Evolutionary conservation across 345 rosid species (phyloP), one percentile per base, ranked within the genome.

Genomic region (Bruguiera gymnorhiza): DNA sequence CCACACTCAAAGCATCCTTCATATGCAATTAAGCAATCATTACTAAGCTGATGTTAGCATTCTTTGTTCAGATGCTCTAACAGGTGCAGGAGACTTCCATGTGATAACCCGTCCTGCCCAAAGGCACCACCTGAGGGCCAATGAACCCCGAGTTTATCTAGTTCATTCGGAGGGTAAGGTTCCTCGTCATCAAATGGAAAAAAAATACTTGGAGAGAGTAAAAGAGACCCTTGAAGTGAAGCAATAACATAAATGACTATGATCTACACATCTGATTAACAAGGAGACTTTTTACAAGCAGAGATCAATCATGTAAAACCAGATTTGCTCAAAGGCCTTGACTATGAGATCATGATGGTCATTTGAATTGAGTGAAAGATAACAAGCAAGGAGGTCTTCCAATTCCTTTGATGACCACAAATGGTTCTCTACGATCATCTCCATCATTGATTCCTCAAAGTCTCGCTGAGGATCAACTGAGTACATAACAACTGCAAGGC

Each of bases 361-460:
- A 60, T 86, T 82, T 15, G 97, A 83, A 78, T 94, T 94, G 36
- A 94, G 75, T 27, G 87, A 79, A 16, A 94, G 93, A 61, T 88
- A 94, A 48, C 97, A 94, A 32, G 96, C 93, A 11, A 94, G 91
- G 60, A 91, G 86, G 60, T 94, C 98, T 63, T 91, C 97, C 71
- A 94, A 83, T 24, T 91, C 96, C 79, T 87, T 86, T 0, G 93
- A 80, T 26, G 74, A 77, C 67, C 80, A 82, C 70, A 94, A 83
- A 63, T 89, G 86, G 78, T 89, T 88, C 82, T 86, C 95, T 27
- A 71, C 71, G 6, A 94, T 94, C 98, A 94, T 94, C 84, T 94
- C 98, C 86, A 89, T 80, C 97, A 94, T 94, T 1, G 98, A 94
- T 2, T 91, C 96, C 65, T 78, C 83, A 86, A 94, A 94, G 50